Evolutionary conservation across 257 asterid species (phyloP).

Genomic region (Nicotiana knightiana): DNA sequence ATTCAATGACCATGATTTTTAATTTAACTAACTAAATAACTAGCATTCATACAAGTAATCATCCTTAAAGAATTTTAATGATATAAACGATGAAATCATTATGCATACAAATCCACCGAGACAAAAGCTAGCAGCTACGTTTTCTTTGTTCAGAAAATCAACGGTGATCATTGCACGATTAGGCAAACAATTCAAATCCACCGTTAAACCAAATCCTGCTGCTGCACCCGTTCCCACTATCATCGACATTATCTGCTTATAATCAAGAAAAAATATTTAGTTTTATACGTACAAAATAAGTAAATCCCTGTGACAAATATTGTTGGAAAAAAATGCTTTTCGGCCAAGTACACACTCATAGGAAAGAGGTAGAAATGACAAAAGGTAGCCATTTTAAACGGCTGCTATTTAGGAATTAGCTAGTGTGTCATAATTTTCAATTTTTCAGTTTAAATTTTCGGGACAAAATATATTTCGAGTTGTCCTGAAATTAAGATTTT

Average conservation of each 20-base stretch:
- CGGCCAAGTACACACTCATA: no score
- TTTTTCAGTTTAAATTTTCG: no score
- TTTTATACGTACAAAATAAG: no score
- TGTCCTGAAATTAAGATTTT: no score
- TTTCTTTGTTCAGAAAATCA: slow-evolving; percentile 30
- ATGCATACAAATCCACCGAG: slow-evolving; percentile 32
- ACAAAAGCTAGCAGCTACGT: slow-evolving; percentile 35
- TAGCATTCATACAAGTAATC: not conserved
- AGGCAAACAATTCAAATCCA: slow-evolving; percentile 24
- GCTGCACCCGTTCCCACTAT: slow-evolving; percentile 43
- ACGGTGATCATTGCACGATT: not conserved
- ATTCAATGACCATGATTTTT: not conserved
- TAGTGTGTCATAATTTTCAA: fast-evolving
- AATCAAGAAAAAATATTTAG: not conserved
- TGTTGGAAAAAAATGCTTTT: no score
- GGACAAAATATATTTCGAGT: no score
- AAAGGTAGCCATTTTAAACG: fast-evolving
- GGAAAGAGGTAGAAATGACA: no score
- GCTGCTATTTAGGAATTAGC: no score
- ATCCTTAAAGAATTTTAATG: not conserved
- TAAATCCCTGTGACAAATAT: no score
- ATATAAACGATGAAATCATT: slow-evolving; percentile 32
- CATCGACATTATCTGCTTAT: slow-evolving; percentile 5
- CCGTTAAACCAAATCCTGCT: slow-evolving; percentile 44
- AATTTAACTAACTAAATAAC: not conserved